Base-by-base conservation (phyloP, 352 stramenopile genomes). In the Pythium monospermum region DNA sequence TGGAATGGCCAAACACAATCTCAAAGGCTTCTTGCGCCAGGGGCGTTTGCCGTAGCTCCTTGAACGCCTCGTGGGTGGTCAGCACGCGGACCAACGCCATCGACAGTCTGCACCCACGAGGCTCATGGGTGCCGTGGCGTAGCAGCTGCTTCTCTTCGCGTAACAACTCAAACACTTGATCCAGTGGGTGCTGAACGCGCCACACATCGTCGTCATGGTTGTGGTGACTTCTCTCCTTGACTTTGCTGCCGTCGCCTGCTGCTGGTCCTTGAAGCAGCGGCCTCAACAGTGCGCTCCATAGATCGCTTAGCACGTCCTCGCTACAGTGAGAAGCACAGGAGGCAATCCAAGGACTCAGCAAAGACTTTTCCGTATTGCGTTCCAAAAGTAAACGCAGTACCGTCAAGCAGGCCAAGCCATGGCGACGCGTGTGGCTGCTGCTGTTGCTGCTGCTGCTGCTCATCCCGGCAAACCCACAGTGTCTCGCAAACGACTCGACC, bases 321-420 rank as follows among this genome's bases (percentile, higher is more conserved):
- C 74, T 88, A 60, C 76, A 87, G 25, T 67, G 61, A 26, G 69
- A 48, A 13, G 81, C 75, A 52, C 80, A 91, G 2, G 64, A 64
- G 15, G 75, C 73, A 44, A 93, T 86, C 63, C 77, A 90, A 19
- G 82, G 66, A 49, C 73, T 88, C 15, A 94, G 69, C 16, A 87
- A 49, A 42, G 84, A 88, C 39, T 74, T 85, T 37, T 89, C 76
- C 10, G 62, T 71, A 64, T 94, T 94, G 45, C 69, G 55, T 48
- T 91, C 81, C 36, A 92, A 35, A 19, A 94, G 62, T 57, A 71
- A 87, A 43, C 73, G 82, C 44, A 94, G 58, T 53, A 94, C 64
- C 38, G 79, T 77, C 55, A 68, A 59, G 42, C 76, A 91, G 23
- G 76, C 76, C 45, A 91, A 58, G 18, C 81, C 68, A 38, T 94